A percentile compares a stretch with the other conserved stretches of the same genome.
Evolutionary conservation across 75 land plant species (phyloP).

Genomic region (Selaginella tamariscina): DNA sequence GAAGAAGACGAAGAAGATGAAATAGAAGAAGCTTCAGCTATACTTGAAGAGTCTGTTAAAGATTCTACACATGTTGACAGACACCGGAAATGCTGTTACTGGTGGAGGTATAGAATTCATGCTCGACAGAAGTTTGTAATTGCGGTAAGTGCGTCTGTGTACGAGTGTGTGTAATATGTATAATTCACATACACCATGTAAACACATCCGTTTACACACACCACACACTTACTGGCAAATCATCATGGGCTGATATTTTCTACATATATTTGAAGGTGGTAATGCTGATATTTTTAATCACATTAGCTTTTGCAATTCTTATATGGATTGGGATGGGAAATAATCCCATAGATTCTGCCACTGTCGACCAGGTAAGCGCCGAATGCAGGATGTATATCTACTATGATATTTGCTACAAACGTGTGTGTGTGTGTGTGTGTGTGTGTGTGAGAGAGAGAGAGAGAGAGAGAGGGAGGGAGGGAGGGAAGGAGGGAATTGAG

Average conservation of each 20-base stretch:
- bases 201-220: not conserved
- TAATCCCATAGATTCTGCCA: conserved; percentile 46
- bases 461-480: no score
- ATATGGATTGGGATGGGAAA: conserved; percentile 58
- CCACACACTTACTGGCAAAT: no score
- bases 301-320: conserved; percentile 42
- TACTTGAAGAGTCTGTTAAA: not conserved
- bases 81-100: conserved; percentile 30
- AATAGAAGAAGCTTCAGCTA: conserved; percentile 9
- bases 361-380: conserved; percentile 39
- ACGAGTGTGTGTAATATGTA: not conserved
- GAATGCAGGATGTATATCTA: no score
- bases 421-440: not conserved
- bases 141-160: conserved; percentile 30
- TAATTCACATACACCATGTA: not conserved
- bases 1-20: conserved; percentile 63
- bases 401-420: not conserved
- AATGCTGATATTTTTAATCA: conserved; percentile 31
- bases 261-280: conserved; percentile 32
- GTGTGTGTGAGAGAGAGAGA: no score
- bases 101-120: conserved; percentile 32
- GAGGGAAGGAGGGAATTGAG: no score
- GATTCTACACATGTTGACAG: conserved; percentile 22
- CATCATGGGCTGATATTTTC: no score
- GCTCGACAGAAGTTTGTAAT: conserved; percentile 63